These are phyloP conservation scores for Pestalotiopsis fici DNA, from an alignment of 2,329 filamentous ascomycete genomes.

Conservation along the genomic window DNA sequence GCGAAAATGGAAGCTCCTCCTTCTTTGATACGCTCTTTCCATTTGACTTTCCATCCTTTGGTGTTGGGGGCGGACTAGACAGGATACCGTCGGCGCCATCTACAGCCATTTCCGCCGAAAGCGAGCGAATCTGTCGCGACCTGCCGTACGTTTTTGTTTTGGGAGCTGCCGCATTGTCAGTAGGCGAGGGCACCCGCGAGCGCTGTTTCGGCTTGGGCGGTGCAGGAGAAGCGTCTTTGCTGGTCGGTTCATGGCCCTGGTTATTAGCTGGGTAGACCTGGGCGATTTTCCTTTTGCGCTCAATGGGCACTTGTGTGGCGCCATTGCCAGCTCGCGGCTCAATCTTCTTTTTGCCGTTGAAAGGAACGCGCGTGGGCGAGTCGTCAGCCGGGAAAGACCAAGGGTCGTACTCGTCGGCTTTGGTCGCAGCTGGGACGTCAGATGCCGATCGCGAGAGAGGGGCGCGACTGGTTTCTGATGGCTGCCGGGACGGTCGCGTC, in stretches of 20 bases:
- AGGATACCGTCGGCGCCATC: constrained; percentile 19
- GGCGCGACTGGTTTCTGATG: not conserved
- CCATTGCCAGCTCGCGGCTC: not conserved
- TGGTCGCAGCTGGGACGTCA: not conserved
- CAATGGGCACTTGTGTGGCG: constrained; percentile 9
- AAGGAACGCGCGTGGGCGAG: not conserved
- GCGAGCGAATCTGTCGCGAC: constrained; percentile 14
- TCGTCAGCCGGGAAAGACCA: not conserved
- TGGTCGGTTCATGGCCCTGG: constrained; percentile 16
- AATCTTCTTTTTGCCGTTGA: constrained; percentile 21
- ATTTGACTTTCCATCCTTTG: constrained; percentile 16
- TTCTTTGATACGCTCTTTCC: constrained; percentile 9
- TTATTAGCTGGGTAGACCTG: constrained; percentile 26
- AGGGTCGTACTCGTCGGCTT: not conserved
- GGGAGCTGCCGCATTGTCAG: constrained; percentile 6
- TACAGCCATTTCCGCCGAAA: constrained; percentile 22
- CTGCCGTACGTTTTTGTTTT: constrained; percentile 11
- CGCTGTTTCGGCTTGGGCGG: constrained; percentile 19
- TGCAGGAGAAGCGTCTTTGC: constrained; percentile 14
- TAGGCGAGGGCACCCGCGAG: constrained; percentile 20
- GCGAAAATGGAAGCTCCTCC: constrained; percentile 12
- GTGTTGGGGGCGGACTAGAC: constrained; percentile 32
- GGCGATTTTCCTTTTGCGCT: constrained; percentile 30
- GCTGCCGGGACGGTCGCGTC: not conserved
- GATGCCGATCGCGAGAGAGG: not conserved